Base-by-base conservation (phyloP, 73 alveolate genomes). In the Paramecium bursaria region DNA sequence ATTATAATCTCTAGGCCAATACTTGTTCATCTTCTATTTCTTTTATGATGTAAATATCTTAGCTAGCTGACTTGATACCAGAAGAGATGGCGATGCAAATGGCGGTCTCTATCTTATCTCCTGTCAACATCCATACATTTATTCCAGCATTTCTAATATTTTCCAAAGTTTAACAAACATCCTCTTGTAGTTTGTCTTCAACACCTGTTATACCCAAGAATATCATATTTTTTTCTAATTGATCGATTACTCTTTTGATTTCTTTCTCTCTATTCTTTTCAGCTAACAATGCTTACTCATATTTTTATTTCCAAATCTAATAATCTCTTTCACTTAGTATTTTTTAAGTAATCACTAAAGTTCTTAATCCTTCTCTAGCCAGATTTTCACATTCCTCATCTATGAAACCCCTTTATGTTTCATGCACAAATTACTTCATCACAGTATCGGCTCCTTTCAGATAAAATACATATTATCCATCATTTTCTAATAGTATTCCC, bases 31-130 rank as follows among this genome's bases (percentile, higher is more conserved):
- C 86, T 4, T 76, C 73, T 48, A 85, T 67, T 39, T 92, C 97
- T 49, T 90, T 90, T 77, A 95, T 92, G 25, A 87, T 87, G 74
- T 73, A 94, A 33, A 94, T 91, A 50, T 88, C 90, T 50, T 97
- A 88, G 42, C 90, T 86, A 46, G 93, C 85, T 21, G 95, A 86
- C 88, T 93, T 89, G 44, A 95, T 86, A 6, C 99, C 99, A 17
- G 99, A 92, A 11, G 98, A 92, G 1, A 95, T 90, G 39, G 98
- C 97, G 29, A 96, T 96, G 80, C 98, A 95, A 29, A 90, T 96
- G n/a, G 99, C 99, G 11, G 99, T 97, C 80, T 97, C 99, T 9
- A 94, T 95, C 85, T 97, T 97, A 88, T 97, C 99, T 22, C 99
- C 99, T 13, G 99, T 96, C n/a, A 96, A 91, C 99, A 96, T 94